These are phyloP conservation scores for Salvia rosmarinus DNA, from an alignment of 257 asterid genomes.

Conservation along the genomic window DNA sequence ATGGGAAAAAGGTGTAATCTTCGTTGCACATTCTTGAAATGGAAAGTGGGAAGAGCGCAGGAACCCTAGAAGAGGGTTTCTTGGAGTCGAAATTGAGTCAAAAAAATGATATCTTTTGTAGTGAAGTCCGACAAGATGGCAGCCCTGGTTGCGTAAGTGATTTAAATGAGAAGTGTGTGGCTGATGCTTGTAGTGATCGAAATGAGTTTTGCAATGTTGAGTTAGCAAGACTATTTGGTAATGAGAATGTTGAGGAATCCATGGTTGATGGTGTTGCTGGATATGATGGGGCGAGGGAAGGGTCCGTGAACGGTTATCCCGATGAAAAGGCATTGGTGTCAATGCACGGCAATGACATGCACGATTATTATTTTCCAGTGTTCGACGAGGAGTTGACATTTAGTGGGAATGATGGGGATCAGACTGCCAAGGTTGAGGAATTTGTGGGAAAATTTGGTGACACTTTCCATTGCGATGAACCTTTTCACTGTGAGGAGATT, in stretches of 20 bases:
- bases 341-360: not conserved
- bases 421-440: constrained; percentile 31
- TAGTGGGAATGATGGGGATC: constrained; percentile 27
- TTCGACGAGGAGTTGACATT: constrained; percentile 34
- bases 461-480: constrained; percentile 27
- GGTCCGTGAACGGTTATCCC: constrained; percentile 20
- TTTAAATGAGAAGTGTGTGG: constrained; percentile 34
- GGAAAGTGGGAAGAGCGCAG: constrained; percentile 42
- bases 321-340: constrained; percentile 22
- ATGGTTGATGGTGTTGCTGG: constrained; percentile 37
- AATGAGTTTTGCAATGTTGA: constrained; percentile 27
- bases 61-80: constrained; percentile 49
- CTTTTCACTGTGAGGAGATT: constrained; percentile 21
- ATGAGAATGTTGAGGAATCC: constrained; percentile 35
- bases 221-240: constrained; percentile 17
- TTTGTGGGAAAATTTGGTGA: constrained; percentile 26
- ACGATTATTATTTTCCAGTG: constrained; percentile 20
- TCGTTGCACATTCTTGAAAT: constrained; percentile 44
- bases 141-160: constrained; percentile 38
- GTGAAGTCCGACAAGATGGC: constrained; percentile 36
- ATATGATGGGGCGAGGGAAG: constrained; percentile 30
- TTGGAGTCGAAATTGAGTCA: constrained; percentile 30
- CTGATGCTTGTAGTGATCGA: constrained; percentile 25
- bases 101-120: constrained; percentile 27
- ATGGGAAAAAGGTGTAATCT: constrained; percentile 49